Evolutionary conservation across 306 rosid species (phyloP), one percentile per base, ranked within the genome.

Genomic region (Geum urbanum): DNA sequence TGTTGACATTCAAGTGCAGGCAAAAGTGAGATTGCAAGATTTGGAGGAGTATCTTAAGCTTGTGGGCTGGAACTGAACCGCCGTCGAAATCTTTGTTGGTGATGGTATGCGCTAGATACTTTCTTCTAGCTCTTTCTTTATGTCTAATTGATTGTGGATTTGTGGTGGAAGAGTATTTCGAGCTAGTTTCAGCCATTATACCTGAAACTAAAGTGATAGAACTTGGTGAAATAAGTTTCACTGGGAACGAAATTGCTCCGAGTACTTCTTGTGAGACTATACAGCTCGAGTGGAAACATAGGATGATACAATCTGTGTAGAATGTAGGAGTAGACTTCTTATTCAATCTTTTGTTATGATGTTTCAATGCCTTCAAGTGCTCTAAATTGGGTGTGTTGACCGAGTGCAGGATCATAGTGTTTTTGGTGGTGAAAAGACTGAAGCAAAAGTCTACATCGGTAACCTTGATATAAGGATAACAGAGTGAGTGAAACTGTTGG

Each of bases 381-480:
- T 20, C 53, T 50, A 53, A 67, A 53, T 15, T 67, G 12, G 8
- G 35, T 41, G 45, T 39, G 18, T 37, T 56, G 73, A 27, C 65
- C 7, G 0, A n/a, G 6, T 83, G 89, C 90, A 94, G 97, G 92
- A 89, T 76, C 82, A 72, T 48, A 83, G 65, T 77, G 82, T 73
- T 73, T 77, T 67, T 71, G 35, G 69, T 18, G 96, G 85, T 69
- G 97, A 88, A 72, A 94, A 86, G 70, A 45, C 84, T 69, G 95
- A 94, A 71, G 83, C 84, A 62, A 87, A 86, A 78, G 87, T 94
- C 50, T 94, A 88, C 69, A 73, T 94, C 7, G 99, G 97, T 7
- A 94, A 88, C 83, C 96, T 94, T 66, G 99, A 91, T 65, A 81
- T 91, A 60, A 87, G 91, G 82, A 89, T 91, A 80, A 94, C 99